Evolutionary conservation across 768 basidiomycete species (phyloP).

Genomic region (Boletus patriciae): DNA sequence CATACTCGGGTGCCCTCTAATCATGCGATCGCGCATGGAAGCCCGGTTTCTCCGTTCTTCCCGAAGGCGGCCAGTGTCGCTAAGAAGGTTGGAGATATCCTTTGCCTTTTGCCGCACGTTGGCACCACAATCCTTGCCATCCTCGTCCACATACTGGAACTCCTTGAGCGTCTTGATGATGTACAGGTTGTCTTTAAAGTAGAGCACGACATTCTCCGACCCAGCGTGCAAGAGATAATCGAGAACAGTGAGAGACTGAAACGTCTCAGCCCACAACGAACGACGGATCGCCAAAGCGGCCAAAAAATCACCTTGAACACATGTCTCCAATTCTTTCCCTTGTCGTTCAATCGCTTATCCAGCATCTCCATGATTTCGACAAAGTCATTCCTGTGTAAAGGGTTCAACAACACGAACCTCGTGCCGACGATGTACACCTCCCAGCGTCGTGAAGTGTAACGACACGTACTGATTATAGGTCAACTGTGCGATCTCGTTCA

Average conservation of each 20-base stretch:
- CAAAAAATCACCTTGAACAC: slow-evolving; percentile 83
- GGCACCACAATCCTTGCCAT: slow-evolving; percentile 96
- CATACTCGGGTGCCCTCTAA: slow-evolving; percentile 51
- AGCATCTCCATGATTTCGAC: slow-evolving; percentile 99
- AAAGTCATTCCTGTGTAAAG: slow-evolving; percentile 71
- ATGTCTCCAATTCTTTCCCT: slow-evolving; percentile 99
- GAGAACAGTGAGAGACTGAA: slow-evolving; percentile 83
- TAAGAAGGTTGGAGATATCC: slow-evolving; percentile 92
- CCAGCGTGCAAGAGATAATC: slow-evolving; percentile 97
- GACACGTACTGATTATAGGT: slow-evolving; percentile 89
- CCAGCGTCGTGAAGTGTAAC: not conserved
- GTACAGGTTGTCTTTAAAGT: slow-evolving; percentile 97
- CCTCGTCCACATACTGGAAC: slow-evolving; percentile 95
- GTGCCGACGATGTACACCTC: not conserved
- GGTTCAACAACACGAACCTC: not conserved
- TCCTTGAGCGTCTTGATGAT: slow-evolving; percentile 99
- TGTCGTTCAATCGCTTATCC: slow-evolving; percentile 96
- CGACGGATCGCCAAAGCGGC: not conserved
- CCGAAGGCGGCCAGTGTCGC: slow-evolving; percentile 81
- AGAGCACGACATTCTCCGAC: slow-evolving; percentile 97
- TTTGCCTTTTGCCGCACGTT: slow-evolving; percentile 98
- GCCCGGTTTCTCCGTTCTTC: slow-evolving; percentile 84
- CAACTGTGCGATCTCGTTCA: slow-evolving; percentile 98
- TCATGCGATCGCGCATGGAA: slow-evolving; percentile 94
- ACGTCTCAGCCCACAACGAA: slow-evolving; percentile 10